Base-by-base conservation (phyloP, 345 rosid species). In the rapeseed (Brassica napus) region DNA sequence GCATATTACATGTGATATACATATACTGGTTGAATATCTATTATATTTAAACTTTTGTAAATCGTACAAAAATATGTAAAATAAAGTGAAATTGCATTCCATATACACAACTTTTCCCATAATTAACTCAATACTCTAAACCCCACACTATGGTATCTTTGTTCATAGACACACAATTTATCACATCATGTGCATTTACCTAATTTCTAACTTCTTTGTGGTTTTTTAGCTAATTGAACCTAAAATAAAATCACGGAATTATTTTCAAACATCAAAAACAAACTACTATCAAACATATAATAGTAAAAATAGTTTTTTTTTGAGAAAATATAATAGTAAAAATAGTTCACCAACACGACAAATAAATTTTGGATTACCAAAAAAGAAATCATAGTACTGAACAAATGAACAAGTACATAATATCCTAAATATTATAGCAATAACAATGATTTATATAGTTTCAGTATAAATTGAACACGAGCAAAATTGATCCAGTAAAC, bases 401-500 rank as follows among this genome's bases (percentile, higher is more conserved):
- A 44, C 59, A 68, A 67, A 28, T 24, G 24, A 65, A 71, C 26
- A 60, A 73, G 54, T 67, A 60, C 70, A 79, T 21, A 54, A 54
- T 63, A 74, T 62, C 71, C 79, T 80, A 69, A 31, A 69, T 68
- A 35, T 26, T 14, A 55, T 74, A 68, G 44, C 65, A 80, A 69
- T 58, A 62, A 1, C 28, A 69, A 28, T 69, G 9, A 54, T 54
- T 49, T 49, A 54, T 61, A 63, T 74, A 62, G 79, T 63, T 63
- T 39, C 72, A 35, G 24, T 74, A 74, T 75, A 79, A 30, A 52
- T 57, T 74, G 62, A 73, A 73, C 26, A 61, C 66, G 78, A 79
- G 74, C 75, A 79, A 73, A 79, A 79, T 39, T 80, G 69, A 54
- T 62, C 83, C 54, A 66, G 65, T 74, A 74, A 74, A 80, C 79